phyloP scores from a whole-genome alignment of 1,284 basidiomycete species.

The Ceratobasidium sp. region DNA sequence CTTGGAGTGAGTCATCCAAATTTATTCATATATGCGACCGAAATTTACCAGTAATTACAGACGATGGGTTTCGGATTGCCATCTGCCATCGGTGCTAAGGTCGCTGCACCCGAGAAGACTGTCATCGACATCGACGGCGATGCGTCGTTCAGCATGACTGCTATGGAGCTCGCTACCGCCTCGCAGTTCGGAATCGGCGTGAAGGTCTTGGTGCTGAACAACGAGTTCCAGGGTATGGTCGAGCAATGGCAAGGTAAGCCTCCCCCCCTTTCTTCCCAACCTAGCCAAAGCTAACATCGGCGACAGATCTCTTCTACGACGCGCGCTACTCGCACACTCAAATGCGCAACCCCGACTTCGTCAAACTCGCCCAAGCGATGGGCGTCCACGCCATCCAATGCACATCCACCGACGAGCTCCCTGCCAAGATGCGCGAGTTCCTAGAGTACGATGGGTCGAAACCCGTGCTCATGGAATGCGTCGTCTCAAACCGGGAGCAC shows the following conservation, averaged over 20 bases:
- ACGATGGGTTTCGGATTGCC: constrained; percentile 99
- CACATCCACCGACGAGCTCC: constrained; percentile 79
- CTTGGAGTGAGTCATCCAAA: constrained; percentile 76
- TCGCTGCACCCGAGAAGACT: constrained; percentile 92
- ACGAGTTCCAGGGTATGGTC: constrained; percentile 99
- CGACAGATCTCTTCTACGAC: constrained; percentile 95
- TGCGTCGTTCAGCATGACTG: constrained; percentile 98
- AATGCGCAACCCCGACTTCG: constrained; percentile 96
- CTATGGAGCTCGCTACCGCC: constrained; percentile 98
- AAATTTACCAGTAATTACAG: constrained; percentile 58
- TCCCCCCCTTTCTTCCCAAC: constrained; percentile 33
- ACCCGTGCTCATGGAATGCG: constrained; percentile 92
- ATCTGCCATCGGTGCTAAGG: constrained; percentile 95
- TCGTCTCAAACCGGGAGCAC: constrained; percentile 90
- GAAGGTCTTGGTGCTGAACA: constrained; percentile 91
- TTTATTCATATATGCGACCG: constrained; percentile 7
- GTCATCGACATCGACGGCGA: constrained; percentile 98
- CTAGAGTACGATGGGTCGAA: constrained; percentile 90
- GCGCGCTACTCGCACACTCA: constrained; percentile 92
- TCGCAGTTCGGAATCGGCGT: constrained; percentile 93
- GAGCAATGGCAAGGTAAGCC: constrained; percentile 96
- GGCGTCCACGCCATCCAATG: constrained; percentile 91
- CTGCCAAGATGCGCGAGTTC: constrained; percentile 98
- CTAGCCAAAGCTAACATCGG: constrained; percentile 5
- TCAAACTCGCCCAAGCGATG: constrained; percentile 90